phyloP scores from a whole-genome alignment of 768 basidiomycete genomes.

The Harrya chromipes region DNA sequence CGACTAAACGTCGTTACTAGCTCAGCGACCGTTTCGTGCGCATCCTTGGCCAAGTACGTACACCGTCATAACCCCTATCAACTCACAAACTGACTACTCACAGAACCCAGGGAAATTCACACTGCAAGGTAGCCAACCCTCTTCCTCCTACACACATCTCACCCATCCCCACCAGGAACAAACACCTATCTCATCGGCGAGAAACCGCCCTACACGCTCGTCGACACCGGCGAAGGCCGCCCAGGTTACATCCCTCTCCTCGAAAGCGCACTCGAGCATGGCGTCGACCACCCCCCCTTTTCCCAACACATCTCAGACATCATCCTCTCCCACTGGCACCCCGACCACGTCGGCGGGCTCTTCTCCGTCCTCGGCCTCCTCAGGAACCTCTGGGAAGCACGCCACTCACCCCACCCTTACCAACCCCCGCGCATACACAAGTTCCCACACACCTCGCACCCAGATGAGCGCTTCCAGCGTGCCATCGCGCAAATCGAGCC shows the following conservation, averaged over 20 bases:
- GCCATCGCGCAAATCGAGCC: slow-evolving; percentile 38
- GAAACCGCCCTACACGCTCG: slow-evolving; percentile 66
- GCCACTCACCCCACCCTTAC: slow-evolving; percentile 46
- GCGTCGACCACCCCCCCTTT: slow-evolving; percentile 15
- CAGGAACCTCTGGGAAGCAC: slow-evolving; percentile 55
- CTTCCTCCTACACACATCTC: background rate
- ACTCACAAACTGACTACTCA: background rate
- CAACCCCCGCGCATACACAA: slow-evolving; percentile 75
- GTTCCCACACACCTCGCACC: slow-evolving; percentile 42
- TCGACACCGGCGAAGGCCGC: slow-evolving; percentile 81
- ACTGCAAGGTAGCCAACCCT: slow-evolving; percentile 58
- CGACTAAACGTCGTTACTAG: slow-evolving; percentile 34
- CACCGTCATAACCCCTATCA: background rate
- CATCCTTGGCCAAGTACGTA: slow-evolving; percentile 70
- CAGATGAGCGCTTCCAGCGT: slow-evolving; percentile 33
- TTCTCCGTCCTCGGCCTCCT: slow-evolving; percentile 67
- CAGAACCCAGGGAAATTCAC: slow-evolving; percentile 91
- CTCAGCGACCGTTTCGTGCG: slow-evolving; percentile 66
- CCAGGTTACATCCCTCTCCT: slow-evolving; percentile 67
- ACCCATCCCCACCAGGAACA: slow-evolving; percentile 54
- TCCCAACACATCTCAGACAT: slow-evolving; percentile 72
- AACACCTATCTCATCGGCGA: slow-evolving; percentile 85
- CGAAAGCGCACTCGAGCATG: slow-evolving; percentile 53
- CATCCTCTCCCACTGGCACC: slow-evolving; percentile 88
- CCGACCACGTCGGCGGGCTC: slow-evolving; percentile 81